Conservation (phyloP, 257 asterid species). For the Fraxinus anomala region DNA sequence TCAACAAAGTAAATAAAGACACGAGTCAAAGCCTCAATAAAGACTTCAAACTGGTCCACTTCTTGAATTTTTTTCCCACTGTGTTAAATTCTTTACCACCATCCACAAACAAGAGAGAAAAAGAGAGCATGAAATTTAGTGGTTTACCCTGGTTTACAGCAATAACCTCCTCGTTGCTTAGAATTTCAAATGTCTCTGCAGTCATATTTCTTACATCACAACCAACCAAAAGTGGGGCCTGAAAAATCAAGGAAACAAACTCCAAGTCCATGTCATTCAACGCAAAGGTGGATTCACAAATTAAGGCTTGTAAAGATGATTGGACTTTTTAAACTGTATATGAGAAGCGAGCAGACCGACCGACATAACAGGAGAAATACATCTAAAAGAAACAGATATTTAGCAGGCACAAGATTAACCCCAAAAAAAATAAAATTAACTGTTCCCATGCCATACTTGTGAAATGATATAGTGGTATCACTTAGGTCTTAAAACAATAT, state of each 20-base stretch:
- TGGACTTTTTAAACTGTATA: background rate
- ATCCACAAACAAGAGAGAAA: background rate
- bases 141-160: conserved; percentile 83
- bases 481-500: background rate
- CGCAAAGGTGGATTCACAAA: background rate
- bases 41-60: background rate
- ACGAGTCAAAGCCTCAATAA: background rate
- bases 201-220: conserved; percentile 92
- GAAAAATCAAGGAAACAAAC: conserved; percentile 28
- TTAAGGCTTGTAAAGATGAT: background rate
- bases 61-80: background rate
- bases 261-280: background rate
- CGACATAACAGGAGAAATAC: background rate
- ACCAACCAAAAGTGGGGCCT: conserved; percentile 92
- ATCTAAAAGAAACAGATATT: background rate
- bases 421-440: too few species aligned
- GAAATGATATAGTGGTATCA: background rate
- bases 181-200: conserved; percentile 66
- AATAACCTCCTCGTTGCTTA: conserved; percentile 80
- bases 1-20: background rate
- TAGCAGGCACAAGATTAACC: background rate
- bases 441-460: background rate
- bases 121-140: background rate
- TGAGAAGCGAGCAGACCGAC: background rate
- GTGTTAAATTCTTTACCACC: background rate